These are phyloP conservation scores for Penicillium pancosmium DNA, from an alignment of 495 filamentous ascomycete genomes.

Conservation along the genomic window DNA sequence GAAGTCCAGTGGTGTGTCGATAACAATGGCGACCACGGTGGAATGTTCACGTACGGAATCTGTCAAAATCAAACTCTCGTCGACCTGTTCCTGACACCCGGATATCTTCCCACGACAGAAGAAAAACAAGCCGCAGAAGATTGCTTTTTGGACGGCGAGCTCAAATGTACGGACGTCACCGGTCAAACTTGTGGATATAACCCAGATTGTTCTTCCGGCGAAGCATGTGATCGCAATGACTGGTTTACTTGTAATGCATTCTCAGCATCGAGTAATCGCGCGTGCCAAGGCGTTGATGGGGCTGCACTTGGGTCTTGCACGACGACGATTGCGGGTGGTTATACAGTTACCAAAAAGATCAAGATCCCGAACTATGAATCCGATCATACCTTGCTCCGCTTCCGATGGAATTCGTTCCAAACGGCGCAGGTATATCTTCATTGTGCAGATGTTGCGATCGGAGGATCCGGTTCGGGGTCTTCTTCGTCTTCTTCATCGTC, in stretches of 20 bases:
- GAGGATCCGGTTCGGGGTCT: constrained; percentile 6
- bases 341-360: constrained; percentile 58
- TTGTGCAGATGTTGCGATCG: constrained; percentile 58
- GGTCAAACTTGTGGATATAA: constrained; percentile 56
- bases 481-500: constrained; percentile 1
- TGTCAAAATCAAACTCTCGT: constrained; percentile 56
- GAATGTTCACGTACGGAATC: constrained; percentile 61
- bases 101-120: constrained; percentile 51
- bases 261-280: constrained; percentile 35
- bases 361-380: constrained; percentile 48
- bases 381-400: constrained; percentile 54
- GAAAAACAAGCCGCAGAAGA: constrained; percentile 60
- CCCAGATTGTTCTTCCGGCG: constrained; percentile 49
- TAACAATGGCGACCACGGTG: constrained; percentile 61
- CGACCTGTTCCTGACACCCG: constrained; percentile 52
- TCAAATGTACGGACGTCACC: constrained; percentile 53
- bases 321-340: constrained; percentile 56
- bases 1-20: constrained; percentile 61
- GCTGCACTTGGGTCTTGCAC: constrained; percentile 47
- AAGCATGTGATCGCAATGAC: constrained; percentile 56
- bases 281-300: constrained; percentile 55
- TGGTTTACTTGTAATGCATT: constrained; percentile 59
- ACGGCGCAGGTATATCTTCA: constrained; percentile 58
- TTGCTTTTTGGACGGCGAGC: constrained; percentile 52
- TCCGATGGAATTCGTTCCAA: constrained; percentile 61